Percentiles rank a stretch among this genome's conserved stretches.
phyloP scores from a whole-genome alignment of 345 rosid species.

The Sisymbrium irio region DNA sequence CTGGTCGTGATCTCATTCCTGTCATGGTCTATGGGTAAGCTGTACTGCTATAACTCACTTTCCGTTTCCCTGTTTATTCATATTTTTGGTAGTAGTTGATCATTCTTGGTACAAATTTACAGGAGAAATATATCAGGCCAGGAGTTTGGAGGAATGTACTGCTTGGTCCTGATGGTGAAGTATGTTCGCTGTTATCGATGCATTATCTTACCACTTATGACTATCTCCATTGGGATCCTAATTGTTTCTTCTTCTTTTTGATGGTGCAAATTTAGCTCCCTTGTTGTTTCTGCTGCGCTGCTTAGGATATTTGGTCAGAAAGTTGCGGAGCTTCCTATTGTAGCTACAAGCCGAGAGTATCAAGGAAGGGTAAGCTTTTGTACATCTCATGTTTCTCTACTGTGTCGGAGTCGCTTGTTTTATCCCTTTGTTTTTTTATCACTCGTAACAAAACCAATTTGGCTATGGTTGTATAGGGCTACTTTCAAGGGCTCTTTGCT shows the following conservation, averaged over 20 bases:
- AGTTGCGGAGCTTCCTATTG: slow-evolving; percentile 92
- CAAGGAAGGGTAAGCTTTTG: slow-evolving; percentile 70
- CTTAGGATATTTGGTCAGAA: slow-evolving; percentile 76
- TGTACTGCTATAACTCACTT: not conserved
- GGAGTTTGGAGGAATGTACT: slow-evolving; percentile 85
- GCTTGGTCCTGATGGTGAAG: slow-evolving; percentile 66
- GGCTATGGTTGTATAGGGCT: slow-evolving; percentile 52
- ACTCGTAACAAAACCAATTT: not conserved
- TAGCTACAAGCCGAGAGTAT: slow-evolving; percentile 76
- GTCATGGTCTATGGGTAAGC: slow-evolving; percentile 88
- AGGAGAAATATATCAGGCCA: slow-evolving; percentile 89
- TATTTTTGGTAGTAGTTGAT: slow-evolving; percentile 4
- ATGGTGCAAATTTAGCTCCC: slow-evolving; percentile 41
- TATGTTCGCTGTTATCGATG: slow-evolving; percentile 33
- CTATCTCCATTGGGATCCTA: not conserved
- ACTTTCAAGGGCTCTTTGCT: slow-evolving; percentile 73
- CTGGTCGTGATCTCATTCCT: slow-evolving; percentile 82
- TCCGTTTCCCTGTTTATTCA: not conserved
- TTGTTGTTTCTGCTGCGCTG: slow-evolving; percentile 85
- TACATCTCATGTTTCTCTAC: not conserved
- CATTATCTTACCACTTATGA: not conserved
- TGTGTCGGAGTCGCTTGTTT: not conserved
- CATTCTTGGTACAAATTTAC: slow-evolving; percentile 11
- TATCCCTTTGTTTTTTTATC: not conserved
- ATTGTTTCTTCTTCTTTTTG: not conserved